phyloP scores from a whole-genome alignment of 2,329 filamentous ascomycete genomes.

The Mycocentrospora acerina region DNA sequence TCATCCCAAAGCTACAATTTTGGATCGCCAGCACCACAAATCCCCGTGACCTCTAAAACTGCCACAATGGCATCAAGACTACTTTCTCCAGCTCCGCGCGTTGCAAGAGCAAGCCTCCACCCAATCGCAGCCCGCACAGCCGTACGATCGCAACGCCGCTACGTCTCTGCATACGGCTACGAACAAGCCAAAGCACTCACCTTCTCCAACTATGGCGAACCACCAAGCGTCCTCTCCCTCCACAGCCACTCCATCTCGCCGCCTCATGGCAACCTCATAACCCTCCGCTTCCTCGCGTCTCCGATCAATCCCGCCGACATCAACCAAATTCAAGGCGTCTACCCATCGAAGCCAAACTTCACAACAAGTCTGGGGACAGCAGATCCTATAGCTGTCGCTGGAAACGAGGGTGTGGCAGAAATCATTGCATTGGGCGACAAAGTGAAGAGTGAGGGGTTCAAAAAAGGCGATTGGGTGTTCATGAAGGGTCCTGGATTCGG shows the following conservation, averaged over 20 bases:
- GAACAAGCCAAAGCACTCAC: conserved; percentile 82
- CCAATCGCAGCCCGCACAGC: conserved; percentile 9
- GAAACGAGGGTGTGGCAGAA: conserved; percentile 93
- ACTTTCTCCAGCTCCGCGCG: conserved; percentile 15
- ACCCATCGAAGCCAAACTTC: conserved; percentile 82
- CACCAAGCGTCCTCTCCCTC: conserved; percentile 67
- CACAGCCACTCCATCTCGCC: conserved; percentile 78
- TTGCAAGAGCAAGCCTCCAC: conserved; percentile 24
- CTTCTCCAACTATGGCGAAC: conserved; percentile 74
- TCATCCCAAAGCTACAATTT: conserved; percentile 7
- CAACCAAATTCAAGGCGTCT: conserved; percentile 96
- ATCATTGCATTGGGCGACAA: conserved; percentile 69
- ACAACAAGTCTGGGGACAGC: conserved; percentile 73
- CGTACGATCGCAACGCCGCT: conserved; percentile 38
- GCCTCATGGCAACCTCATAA: conserved; percentile 67
- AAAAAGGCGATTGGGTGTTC: conserved; percentile 89
- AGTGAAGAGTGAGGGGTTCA: conserved; percentile 56
- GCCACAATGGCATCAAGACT: conserved; percentile 31
- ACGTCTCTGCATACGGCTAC: conserved; percentile 70
- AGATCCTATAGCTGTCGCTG: conserved; percentile 73
- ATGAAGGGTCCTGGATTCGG: conserved; percentile 81
- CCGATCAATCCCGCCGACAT: conserved; percentile 97
- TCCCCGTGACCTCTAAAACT: neutral
- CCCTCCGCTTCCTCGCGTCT: conserved; percentile 83
- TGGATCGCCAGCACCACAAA: conserved; percentile 5